Evolutionary conservation across 805 yeast genomes (phyloP).

Genomic region (Wickerhamiella shivajii): DNA sequence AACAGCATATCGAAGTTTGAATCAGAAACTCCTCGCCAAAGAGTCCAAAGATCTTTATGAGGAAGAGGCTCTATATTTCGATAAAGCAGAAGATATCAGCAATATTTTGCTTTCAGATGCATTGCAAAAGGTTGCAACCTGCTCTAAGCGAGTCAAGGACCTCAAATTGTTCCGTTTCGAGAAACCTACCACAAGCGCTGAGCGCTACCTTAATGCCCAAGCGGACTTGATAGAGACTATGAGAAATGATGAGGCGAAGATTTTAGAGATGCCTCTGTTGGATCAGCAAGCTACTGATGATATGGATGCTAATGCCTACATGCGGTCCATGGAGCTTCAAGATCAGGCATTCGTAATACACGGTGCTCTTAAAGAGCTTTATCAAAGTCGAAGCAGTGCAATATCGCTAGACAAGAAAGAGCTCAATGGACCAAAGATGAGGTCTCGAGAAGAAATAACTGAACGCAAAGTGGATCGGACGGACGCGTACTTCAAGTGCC

Average conservation of each 20-base stretch:
- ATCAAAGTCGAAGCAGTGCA: constrained; percentile 30
- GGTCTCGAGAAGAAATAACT: constrained; percentile 13
- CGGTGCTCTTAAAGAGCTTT: constrained; percentile 23
- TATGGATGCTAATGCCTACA: constrained; percentile 75
- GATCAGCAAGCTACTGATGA: constrained; percentile 23
- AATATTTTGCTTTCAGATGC: constrained; percentile 34
- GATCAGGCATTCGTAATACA: constrained; percentile 36
- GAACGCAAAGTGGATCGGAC: constrained; percentile 1
- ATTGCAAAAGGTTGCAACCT: constrained; percentile 19
- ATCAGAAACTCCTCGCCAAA: no score
- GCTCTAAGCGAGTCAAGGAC: constrained; percentile 8
- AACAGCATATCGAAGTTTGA: constrained; percentile 24
- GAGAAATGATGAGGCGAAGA: constrained; percentile 5
- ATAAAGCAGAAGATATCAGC: constrained; percentile 47
- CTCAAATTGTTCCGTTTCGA: constrained; percentile 5
- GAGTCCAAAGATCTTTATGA: constrained; percentile 14
- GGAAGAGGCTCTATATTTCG: constrained; percentile 30
- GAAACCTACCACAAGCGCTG: constrained; percentile 5
- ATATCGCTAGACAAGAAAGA: constrained; percentile 24
- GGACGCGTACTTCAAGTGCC: constrained; percentile 3
- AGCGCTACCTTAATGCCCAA: constrained; percentile 10
- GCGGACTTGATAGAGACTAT: constrained; percentile 10
- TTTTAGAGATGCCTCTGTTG: constrained; percentile 13
- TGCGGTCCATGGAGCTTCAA: constrained; percentile 57
- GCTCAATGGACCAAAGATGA: no score